These are phyloP conservation scores for Viola odorata DNA, from an alignment of 345 rosid species.

Conservation along the genomic window DNA sequence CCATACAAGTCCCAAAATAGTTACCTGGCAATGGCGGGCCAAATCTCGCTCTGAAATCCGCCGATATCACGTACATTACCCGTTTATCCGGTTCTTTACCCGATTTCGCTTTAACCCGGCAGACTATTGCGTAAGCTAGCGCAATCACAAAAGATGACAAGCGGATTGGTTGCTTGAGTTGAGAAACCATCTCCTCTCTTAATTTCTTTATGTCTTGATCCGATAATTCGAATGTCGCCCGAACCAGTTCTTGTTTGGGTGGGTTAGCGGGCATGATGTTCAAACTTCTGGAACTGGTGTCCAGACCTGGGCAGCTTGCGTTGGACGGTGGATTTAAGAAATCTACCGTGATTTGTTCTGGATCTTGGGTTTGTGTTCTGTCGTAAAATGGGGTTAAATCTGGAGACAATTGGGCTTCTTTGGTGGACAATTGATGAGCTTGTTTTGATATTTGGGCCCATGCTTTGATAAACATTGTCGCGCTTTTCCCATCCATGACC, in stretches of 20 bases:
- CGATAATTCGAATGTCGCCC: slow-evolving; percentile 18
- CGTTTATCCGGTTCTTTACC: slow-evolving; percentile 5
- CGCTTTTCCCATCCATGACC: slow-evolving; percentile 7
- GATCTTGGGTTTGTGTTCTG: slow-evolving; percentile 21
- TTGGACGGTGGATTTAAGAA: slow-evolving; percentile 1
- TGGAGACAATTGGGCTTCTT: background rate
- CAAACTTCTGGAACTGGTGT: slow-evolving; percentile 4
- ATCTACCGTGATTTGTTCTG: background rate
- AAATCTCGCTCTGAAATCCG: slow-evolving; percentile 27
- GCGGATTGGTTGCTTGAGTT: slow-evolving; percentile 2
- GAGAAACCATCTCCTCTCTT: slow-evolving; percentile 2
- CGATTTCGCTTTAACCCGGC: slow-evolving; percentile 15
- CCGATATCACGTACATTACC: slow-evolving; percentile 11
- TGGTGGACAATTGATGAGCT: too few species aligned
- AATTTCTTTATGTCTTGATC: slow-evolving; percentile 20
- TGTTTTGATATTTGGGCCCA: slow-evolving; percentile 21
- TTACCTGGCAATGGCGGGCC: slow-evolving; percentile 15
- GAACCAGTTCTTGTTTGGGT: background rate
- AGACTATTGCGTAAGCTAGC: slow-evolving; percentile 8
- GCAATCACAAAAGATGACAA: slow-evolving; percentile 30
- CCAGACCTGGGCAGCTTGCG: background rate
- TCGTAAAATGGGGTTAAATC: slow-evolving; percentile 25
- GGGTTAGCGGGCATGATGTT: background rate
- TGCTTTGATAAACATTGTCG: slow-evolving; percentile 8
- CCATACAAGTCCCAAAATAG: slow-evolving; percentile 33